Evolutionary conservation across 2,329 filamentous ascomycete species (phyloP).

Genomic region (Stromatinia cepivora): DNA sequence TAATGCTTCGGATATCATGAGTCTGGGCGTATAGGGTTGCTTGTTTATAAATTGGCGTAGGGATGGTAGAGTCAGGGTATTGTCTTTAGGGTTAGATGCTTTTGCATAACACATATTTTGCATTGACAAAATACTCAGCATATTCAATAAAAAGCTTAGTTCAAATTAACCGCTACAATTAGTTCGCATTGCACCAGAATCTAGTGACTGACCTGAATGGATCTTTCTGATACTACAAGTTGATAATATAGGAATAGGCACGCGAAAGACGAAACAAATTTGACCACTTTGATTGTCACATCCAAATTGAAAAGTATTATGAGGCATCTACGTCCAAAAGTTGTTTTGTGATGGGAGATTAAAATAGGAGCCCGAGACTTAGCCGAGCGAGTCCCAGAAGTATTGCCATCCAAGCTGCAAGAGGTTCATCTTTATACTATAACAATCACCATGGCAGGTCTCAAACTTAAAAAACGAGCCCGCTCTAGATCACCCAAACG

Average conservation of each 20-base stretch:
- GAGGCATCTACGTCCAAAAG: background rate
- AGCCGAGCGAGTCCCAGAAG: constrained; percentile 7
- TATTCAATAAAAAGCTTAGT: constrained; percentile 19
- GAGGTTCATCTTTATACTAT: background rate
- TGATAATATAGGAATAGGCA: no score
- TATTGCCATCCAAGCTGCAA: background rate
- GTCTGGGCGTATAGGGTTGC: constrained; percentile 25
- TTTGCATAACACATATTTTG: constrained; percentile 23
- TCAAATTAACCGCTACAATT: constrained; percentile 1
- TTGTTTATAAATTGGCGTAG: constrained; percentile 24
- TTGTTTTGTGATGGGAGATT: background rate
- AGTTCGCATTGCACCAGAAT: background rate
- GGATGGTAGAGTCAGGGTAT: constrained; percentile 23
- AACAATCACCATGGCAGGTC: constrained; percentile 20
- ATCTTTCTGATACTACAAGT: no score
- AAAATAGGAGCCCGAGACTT: background rate
- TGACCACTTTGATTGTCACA: no score
- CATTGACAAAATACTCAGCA: constrained; percentile 13
- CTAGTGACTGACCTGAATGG: no score
- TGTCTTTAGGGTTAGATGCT: constrained; percentile 24
- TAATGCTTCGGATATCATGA: constrained; percentile 26
- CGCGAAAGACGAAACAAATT: no score
- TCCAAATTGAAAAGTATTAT: no score
- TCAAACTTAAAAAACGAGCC: constrained; percentile 23
- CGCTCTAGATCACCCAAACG: constrained; percentile 21